A percentile compares a stretch with the other conserved stretches of the same genome.
These are phyloP conservation scores for Aspergillus awamori DNA, from an alignment of 2,329 filamentous ascomycete genomes.

Conservation along the genomic window DNA sequence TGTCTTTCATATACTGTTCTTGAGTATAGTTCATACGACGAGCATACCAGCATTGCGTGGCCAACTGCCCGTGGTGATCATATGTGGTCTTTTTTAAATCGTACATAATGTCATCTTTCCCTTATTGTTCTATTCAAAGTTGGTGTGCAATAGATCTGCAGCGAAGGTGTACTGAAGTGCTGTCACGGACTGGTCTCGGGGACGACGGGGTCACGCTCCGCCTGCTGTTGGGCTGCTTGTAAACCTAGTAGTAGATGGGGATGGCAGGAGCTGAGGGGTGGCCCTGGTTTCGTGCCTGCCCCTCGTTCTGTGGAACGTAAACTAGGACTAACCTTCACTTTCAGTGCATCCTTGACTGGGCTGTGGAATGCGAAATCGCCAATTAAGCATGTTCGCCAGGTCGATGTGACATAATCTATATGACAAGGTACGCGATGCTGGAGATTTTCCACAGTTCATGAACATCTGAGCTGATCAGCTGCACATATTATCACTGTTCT, in stretches of 20 bases:
- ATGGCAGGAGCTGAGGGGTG: background rate
- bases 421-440: slow-evolving; percentile 4
- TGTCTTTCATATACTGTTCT: slow-evolving; percentile 7
- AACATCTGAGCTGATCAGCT: background rate
- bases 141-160: background rate
- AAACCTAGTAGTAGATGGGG: background rate
- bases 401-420: slow-evolving; percentile 7
- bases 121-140: background rate
- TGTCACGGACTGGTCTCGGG: too few species aligned
- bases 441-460: background rate
- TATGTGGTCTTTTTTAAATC: slow-evolving; percentile 10
- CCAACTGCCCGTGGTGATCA: slow-evolving; percentile 5
- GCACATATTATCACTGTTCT: too few species aligned
- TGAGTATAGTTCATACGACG: slow-evolving; percentile 12
- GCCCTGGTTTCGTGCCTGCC: background rate
- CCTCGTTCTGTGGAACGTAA: background rate
- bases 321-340: background rate
- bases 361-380: slow-evolving; percentile 12
- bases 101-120: slow-evolving; percentile 7
- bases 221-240: background rate
- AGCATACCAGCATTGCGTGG: slow-evolving; percentile 12
- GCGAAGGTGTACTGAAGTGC: too few species aligned
- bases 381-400: background rate
- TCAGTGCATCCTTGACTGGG: background rate
- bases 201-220: too few species aligned